A percentile compares a stretch with the other conserved stretches of the same genome.
These are phyloP conservation scores for Fraxinus quadrangulata DNA, from an alignment of 257 asterid genomes.

Conservation along the genomic window DNA sequence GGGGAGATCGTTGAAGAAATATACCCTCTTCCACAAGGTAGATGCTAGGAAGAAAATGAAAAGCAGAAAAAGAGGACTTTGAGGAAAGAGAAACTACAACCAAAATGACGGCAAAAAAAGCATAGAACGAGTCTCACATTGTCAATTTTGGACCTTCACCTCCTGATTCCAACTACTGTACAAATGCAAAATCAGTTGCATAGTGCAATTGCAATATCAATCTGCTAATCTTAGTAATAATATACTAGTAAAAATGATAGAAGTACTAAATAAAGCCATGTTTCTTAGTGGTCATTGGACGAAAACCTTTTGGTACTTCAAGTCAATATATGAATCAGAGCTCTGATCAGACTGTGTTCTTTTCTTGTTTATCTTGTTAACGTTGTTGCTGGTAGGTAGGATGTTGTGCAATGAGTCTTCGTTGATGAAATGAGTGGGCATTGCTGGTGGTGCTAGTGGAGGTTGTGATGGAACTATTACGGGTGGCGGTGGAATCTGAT, in stretches of 20 bases:
- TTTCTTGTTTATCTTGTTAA: conserved; percentile 62
- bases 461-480: conserved; percentile 34
- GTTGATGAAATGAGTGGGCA: conserved; percentile 9
- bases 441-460: conserved; percentile 14
- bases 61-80: conserved; percentile 10
- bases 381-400: conserved; percentile 15
- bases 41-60: conserved; percentile 11
- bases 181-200: conserved; percentile 30
- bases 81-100: conserved; percentile 27
- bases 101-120: conserved; percentile 7
- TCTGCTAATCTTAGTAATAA: not conserved
- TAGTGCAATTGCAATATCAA: conserved; percentile 4
- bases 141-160: conserved; percentile 29
- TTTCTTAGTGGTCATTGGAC: too few species aligned
- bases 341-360: conserved; percentile 32
- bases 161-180: conserved; percentile 35
- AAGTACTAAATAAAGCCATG: not conserved
- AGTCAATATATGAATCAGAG: too few species aligned
- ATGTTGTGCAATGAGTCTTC: conserved; percentile 29
- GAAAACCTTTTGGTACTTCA: too few species aligned
- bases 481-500: conserved; percentile 88
- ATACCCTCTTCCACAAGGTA: conserved; percentile 21
- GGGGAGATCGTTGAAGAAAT: too few species aligned
- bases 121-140: conserved; percentile 9
- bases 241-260: not conserved